A percentile compares a stretch with the other conserved stretches of the same genome.
These are phyloP conservation scores for Acacia crassicarpa DNA, from an alignment of 306 rosid genomes.

Conservation along the genomic window DNA sequence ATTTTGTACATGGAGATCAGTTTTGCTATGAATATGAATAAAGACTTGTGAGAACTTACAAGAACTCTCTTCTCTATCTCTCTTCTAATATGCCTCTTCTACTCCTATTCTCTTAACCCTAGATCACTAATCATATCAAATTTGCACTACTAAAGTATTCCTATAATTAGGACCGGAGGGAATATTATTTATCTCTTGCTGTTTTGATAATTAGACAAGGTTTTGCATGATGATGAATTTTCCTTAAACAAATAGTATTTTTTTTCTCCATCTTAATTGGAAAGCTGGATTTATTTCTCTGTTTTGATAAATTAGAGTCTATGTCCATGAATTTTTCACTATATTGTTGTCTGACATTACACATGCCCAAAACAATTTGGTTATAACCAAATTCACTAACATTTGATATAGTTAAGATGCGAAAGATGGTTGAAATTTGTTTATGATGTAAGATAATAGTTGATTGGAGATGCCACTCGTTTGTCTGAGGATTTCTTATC, in stretches of 20 bases:
- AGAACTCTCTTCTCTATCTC: too few species aligned
- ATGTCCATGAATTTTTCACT: not conserved
- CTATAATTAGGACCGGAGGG: too few species aligned
- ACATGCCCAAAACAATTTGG: slow-evolving; percentile 9
- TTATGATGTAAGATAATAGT: slow-evolving; percentile 23
- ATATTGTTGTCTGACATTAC: slow-evolving; percentile 16
- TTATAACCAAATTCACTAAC: slow-evolving; percentile 11
- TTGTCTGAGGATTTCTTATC: not conserved
- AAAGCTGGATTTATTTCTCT: slow-evolving; percentile 14
- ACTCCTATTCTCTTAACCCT: too few species aligned
- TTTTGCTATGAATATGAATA: too few species aligned
- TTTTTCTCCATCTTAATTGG: slow-evolving; percentile 21
- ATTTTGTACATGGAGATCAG: too few species aligned
- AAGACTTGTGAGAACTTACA: too few species aligned
- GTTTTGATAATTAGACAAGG: slow-evolving; percentile 15
- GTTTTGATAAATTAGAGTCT: slow-evolving; percentile 18
- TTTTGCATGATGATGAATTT: slow-evolving; percentile 8
- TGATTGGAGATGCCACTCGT: slow-evolving; percentile 9
- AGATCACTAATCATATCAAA: too few species aligned
- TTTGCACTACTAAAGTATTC: too few species aligned
- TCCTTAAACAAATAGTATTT: slow-evolving; percentile 4
- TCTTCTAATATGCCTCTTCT: too few species aligned
- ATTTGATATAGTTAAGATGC: slow-evolving; percentile 13
- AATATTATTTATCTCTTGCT: not conserved
- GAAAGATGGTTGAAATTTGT: slow-evolving; percentile 4